Base-by-base conservation (phyloP, 2,329 filamentous ascomycete genomes). In the Exophiala xenobiotica region DNA sequence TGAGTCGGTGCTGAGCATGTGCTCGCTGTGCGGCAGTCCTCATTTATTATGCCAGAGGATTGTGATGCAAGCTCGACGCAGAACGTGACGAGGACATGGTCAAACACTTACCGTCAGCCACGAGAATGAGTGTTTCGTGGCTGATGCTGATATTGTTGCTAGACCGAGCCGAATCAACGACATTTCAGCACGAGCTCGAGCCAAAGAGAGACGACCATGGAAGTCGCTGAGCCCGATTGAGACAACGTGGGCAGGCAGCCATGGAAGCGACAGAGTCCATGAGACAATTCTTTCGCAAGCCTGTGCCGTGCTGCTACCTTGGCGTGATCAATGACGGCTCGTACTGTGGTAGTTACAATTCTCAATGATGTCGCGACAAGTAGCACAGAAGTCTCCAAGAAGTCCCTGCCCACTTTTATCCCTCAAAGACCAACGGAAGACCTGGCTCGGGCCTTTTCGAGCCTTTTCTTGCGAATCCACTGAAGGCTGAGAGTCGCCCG, bases 381-480 rank as follows among this genome's bases (percentile, higher is more conserved):
- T 24, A 20, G 20, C 19, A n/a, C 38, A 24, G n/a, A 40, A 20
- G 38, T 24, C 19, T 40, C 38, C 20, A 20, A 23, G 3, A 12
- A 40, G 23, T 22, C 19, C n/a, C 7, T 6, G 5, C 8, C 9
- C 6, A 4, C 37, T n/a, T 35, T 16, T 16, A 12, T 6, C 31
- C 31, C 18, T 16, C 31, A 35, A 16, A 35, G 18, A 40, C n/a
- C 12, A 22, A 40, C 38, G 38, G 38, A 33, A 24, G 4, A n/a
- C 18, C 22, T 24, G 38, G 38, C 38, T 40, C 38, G 38, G 38
- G 38, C 38, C 38, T 40, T 40, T 40, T 23, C 19, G 38, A 35
- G 31, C 31, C 38, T 23, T 24, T 40, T 6, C 19, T 39, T 40
- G 19, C 18, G 19, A 11, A 8, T n/a, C 12, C 18, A 24, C 38